These are phyloP conservation scores for Borovskyia barvae DNA, from an alignment of 208 protist genomes.

Conservation along the genomic window DNA sequence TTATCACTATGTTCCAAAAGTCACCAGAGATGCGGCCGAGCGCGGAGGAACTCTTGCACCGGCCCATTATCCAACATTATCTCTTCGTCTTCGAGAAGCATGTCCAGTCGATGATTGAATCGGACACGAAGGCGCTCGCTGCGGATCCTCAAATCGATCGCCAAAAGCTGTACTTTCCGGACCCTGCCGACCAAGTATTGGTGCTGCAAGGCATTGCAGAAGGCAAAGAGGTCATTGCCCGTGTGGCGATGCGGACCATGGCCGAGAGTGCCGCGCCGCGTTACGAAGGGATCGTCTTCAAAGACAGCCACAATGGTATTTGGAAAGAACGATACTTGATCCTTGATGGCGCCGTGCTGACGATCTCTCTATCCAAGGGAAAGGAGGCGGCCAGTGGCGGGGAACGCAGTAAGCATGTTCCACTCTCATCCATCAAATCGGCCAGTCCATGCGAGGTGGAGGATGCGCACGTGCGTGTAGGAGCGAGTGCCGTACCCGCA, in stretches of 20 bases:
- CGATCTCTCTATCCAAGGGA: constrained; percentile 64
- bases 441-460: constrained; percentile 49
- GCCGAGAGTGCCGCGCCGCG: constrained; percentile 28
- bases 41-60: constrained; percentile 69
- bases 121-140: constrained; percentile 37
- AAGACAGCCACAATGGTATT: constrained; percentile 58
- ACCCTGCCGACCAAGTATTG: constrained; percentile 31
- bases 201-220: constrained; percentile 68
- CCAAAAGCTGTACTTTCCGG: constrained; percentile 39
- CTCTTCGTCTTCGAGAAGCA: constrained; percentile 71
- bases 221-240: constrained; percentile 49
- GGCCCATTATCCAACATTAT: constrained; percentile 80
- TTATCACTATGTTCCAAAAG: constrained; percentile 54
- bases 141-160: constrained; percentile 31
- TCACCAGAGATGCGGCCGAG: constrained; percentile 68
- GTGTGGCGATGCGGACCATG: constrained; percentile 41
- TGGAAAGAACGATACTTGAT: constrained; percentile 86
- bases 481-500: constrained; percentile 1
- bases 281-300: constrained; percentile 82
- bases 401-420: constrained; percentile 71
- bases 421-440: constrained; percentile 61
- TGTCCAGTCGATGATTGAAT: constrained; percentile 45
- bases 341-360: constrained; percentile 59
- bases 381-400: constrained; percentile 51
- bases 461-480: constrained; percentile 40